These are phyloP conservation scores for Pezicula radicicola DNA, from an alignment of 2,329 filamentous ascomycete genomes.

Conservation along the genomic window DNA sequence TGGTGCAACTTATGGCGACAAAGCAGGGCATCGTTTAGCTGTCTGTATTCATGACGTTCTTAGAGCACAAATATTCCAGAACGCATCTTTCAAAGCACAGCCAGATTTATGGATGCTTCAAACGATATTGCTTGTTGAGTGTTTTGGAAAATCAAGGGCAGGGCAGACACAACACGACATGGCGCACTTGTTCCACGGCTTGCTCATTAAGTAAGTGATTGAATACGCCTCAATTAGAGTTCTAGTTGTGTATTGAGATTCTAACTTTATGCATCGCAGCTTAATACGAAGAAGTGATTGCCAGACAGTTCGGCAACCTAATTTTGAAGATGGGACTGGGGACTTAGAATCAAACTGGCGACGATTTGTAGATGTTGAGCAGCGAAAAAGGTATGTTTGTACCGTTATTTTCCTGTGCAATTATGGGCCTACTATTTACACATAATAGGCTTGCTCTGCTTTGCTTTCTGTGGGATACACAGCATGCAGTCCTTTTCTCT, in stretches of 20 bases:
- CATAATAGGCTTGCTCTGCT: conserved; percentile 47
- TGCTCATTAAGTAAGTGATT: conserved; percentile 43
- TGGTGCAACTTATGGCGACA: conserved; percentile 59
- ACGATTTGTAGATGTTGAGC: conserved; percentile 51
- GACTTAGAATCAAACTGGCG: conserved; percentile 46
- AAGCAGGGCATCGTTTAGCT: conserved; percentile 56
- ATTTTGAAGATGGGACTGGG: conserved; percentile 29
- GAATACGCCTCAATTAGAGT: conserved; percentile 1
- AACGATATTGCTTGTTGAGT: conserved; percentile 59
- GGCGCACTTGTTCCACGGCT: conserved; percentile 56
- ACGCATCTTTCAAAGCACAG: conserved; percentile 53
- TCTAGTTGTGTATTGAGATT: not conserved
- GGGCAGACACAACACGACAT: conserved; percentile 63
- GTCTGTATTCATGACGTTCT: conserved; percentile 61
- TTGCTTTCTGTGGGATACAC: conserved; percentile 66
- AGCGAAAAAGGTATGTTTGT: conserved; percentile 49
- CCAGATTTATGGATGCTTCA: conserved; percentile 60
- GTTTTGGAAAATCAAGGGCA: conserved; percentile 60
- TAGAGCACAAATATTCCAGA: conserved; percentile 55
- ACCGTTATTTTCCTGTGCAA: not conserved
- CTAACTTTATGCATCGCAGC: conserved; percentile 7
- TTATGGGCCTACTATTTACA: not conserved
- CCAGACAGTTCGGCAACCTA: conserved; percentile 39
- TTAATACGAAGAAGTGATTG: conserved; percentile 50
- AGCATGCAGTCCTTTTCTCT: conserved; percentile 63